Evolutionary conservation across 352 stramenopile genomes (phyloP), one percentile per base, ranked within the genome.

Genomic region (Phytopythium mirpurense): DNA sequence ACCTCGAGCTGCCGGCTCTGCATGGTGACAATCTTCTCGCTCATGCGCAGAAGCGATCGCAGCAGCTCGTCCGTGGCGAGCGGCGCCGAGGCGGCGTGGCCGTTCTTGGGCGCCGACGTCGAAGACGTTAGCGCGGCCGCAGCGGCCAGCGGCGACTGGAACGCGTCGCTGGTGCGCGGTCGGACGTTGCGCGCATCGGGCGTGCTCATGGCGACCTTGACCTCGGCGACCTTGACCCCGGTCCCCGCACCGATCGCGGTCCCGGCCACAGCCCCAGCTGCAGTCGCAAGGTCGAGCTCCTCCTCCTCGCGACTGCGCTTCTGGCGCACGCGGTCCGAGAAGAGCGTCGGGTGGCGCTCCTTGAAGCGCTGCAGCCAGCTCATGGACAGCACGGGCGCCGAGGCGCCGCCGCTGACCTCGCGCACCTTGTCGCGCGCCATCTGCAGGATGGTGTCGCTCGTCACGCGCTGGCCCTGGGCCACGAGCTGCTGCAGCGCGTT

Each of bases 291-390:
- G 19, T 45, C 48, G 34, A 54, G 48, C 19, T 54, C 48, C 3
- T 54, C 48, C 7, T 54, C 48, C 19, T 54, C 48, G 32, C 48
- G 48, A 34, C 48, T 32, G 48, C 48, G 48, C 48, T 54, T 54
- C 29, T 34, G 21, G 21, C 48, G 48, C 35, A 45, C 48, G 48
- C 48, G 48, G 29, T 54, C 48, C n/a, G 48, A 54, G 34, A 54
- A 54, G 32, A 54, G 32, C 32, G 35, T n/a, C 32, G 48, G 48
- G 21, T 54, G 48, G n/a, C 47, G 47, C 47, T 53, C 47, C 47
- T 53, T 53, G 47, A 53, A 53, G 47, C 47, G 47, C 47, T 53
- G 47, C 19, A 53, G 47, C 47, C 47, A 53, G 47, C 47, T 53
- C 47, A 53, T 53, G 47, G 31, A 43, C 19, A 53, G 32, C 10